Evolutionary conservation across 2,329 filamentous ascomycete species (phyloP).

Genomic region (Lithohypha guttulata): DNA sequence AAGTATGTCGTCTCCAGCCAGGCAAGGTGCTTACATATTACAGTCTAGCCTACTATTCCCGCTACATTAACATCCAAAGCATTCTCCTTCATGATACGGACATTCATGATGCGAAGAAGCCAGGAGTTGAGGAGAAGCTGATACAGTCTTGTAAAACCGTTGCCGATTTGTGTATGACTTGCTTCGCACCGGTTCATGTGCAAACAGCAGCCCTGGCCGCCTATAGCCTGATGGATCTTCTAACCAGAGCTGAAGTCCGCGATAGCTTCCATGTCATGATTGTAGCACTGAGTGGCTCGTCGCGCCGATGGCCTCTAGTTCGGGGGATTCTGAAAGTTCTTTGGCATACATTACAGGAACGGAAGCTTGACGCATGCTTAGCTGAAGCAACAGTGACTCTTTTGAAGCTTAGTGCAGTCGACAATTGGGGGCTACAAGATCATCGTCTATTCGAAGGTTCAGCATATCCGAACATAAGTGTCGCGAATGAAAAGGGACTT

Average conservation of each 20-base stretch:
- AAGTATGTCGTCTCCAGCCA: not conserved
- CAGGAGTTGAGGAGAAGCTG: not conserved
- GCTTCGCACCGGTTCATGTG: not conserved
- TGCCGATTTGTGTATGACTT: not conserved
- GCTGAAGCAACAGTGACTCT: not conserved
- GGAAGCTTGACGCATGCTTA: not conserved
- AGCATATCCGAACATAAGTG: not conserved
- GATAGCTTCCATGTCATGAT: not conserved
- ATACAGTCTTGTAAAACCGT: not conserved
- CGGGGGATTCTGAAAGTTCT: not conserved
- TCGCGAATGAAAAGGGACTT: not conserved
- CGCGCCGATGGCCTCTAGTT: not conserved
- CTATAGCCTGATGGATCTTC: not conserved
- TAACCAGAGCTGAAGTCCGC: not conserved
- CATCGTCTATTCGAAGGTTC: slow-evolving; percentile 1
- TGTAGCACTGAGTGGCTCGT: not conserved
- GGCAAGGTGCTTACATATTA: not conserved
- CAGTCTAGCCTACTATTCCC: not conserved
- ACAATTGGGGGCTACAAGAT: not conserved
- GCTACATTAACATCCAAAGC: not conserved
- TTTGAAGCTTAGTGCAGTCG: not conserved
- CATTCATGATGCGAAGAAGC: not conserved
- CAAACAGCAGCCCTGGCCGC: not conserved
- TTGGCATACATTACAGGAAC: not conserved
- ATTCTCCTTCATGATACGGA: not conserved